Evolutionary conservation across 1,284 basidiomycete species (phyloP).

Genomic region (Cryptococcus sp.): DNA sequence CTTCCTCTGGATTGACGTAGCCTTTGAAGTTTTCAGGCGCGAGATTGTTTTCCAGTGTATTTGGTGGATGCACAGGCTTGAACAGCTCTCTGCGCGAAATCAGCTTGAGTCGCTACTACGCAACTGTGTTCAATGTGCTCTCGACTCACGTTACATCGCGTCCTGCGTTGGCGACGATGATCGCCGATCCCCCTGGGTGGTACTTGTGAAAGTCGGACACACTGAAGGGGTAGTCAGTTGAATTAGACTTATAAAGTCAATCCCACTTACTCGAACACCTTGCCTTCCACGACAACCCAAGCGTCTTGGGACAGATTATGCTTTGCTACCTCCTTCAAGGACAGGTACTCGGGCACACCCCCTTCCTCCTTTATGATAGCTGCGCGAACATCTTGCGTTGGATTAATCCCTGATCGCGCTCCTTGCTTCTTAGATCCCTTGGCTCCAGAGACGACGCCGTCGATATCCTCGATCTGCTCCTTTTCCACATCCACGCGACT

Average conservation of each 20-base stretch:
- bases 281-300: slow-evolving; percentile 20
- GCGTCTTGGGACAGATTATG: slow-evolving; percentile 20
- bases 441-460: too few species aligned
- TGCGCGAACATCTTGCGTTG: too few species aligned
- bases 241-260: neutral
- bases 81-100: slow-evolving; percentile 22
- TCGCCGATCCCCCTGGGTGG: slow-evolving; percentile 58
- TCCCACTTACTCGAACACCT: slow-evolving; percentile 19
- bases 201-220: slow-evolving; percentile 73
- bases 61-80: slow-evolving; percentile 43
- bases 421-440: too few species aligned
- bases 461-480: too few species aligned
- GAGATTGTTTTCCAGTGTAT: slow-evolving; percentile 44
- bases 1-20: slow-evolving; percentile 55
- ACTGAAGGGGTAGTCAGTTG: slow-evolving; percentile 8
- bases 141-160: slow-evolving; percentile 58
- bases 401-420: too few species aligned
- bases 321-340: slow-evolving; percentile 15
- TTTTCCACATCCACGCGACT: too few species aligned
- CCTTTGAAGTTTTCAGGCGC: slow-evolving; percentile 67
- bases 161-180: slow-evolving; percentile 58
- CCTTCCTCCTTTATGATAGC: too few species aligned
- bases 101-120: neutral
- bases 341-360: slow-evolving; percentile 3
- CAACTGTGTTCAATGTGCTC: slow-evolving; percentile 2